A percentile compares a stretch with the other conserved stretches of the same genome.
These are phyloP conservation scores for Escovopsis sp. DNA, from an alignment of 2,329 filamentous ascomycete genomes.

Conservation along the genomic window DNA sequence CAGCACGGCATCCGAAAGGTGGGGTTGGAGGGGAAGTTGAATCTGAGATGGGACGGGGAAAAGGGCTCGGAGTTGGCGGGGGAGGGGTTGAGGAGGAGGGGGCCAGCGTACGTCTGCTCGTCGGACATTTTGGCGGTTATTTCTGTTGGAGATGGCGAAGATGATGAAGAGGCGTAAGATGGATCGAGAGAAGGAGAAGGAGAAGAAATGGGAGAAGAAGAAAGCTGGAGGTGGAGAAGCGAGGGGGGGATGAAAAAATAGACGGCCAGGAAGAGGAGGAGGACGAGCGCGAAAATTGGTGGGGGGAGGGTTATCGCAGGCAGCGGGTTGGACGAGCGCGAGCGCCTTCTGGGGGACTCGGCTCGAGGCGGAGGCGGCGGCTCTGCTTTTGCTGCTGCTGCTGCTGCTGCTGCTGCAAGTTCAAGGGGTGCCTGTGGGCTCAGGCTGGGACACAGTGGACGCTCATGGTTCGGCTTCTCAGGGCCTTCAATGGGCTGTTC, in stretches of 20 bases:
- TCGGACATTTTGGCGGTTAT: constrained; percentile 42
- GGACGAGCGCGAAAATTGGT: constrained; percentile 26
- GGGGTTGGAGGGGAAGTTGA: constrained; percentile 12
- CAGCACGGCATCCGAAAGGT: constrained; percentile 1
- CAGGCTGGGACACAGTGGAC: no score
- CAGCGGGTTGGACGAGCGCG: constrained; percentile 4
- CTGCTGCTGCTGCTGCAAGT: no score
- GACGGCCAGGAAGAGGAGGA: constrained; percentile 22
- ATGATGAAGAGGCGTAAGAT: constrained; percentile 15
- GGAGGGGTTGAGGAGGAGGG: neutral
- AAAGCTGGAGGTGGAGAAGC: constrained; percentile 6
- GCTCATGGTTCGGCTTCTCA: no score
- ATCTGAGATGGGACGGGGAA: no score
- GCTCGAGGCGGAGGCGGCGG: no score
- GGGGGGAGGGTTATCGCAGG: constrained; percentile 27
- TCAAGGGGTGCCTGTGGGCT: no score
- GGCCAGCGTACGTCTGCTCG: constrained; percentile 68
- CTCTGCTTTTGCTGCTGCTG: no score
- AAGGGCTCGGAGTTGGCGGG: constrained; percentile 16
- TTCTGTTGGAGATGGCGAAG: constrained; percentile 8
- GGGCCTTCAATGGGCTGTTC: no score
- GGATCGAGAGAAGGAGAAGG: constrained; percentile 12
- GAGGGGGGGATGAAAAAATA: constrained; percentile 11
- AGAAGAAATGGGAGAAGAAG: constrained; percentile 15
- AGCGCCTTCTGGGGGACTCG: no score